phyloP scores from a whole-genome alignment of 495 filamentous ascomycete genomes.

The Neurospora discreta region DNA sequence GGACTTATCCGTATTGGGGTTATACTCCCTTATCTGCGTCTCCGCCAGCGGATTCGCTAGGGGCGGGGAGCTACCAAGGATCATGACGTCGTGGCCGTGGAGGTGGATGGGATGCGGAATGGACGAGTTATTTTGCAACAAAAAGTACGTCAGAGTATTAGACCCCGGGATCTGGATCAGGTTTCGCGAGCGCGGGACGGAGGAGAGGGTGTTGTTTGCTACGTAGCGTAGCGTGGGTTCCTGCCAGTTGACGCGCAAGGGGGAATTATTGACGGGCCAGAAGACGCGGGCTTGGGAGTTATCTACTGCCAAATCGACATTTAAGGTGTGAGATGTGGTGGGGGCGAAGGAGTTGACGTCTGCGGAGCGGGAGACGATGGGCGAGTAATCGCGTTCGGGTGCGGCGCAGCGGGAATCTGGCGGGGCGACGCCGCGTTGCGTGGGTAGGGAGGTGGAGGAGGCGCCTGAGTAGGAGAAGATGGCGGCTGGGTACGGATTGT shows the following conservation, averaged over 20 bases:
- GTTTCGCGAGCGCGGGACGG: constrained; percentile 13
- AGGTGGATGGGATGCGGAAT: constrained; percentile 39
- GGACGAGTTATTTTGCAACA: constrained; percentile 36
- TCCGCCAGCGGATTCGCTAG: constrained; percentile 5
- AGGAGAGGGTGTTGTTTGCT: constrained; percentile 13
- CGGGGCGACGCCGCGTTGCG: constrained; percentile 1
- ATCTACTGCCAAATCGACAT: constrained; percentile 13
- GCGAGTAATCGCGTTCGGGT: background rate
- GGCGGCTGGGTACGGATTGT: constrained; percentile 14
- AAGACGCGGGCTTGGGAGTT: constrained; percentile 16
- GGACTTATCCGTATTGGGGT: constrained; percentile 8
- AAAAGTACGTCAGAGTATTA: constrained; percentile 27
- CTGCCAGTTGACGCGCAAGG: constrained; percentile 23
- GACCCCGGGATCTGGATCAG: constrained; percentile 8
- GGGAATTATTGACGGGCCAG: constrained; percentile 25
- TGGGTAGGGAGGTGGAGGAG: constrained; percentile 7
- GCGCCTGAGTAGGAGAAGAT: constrained; percentile 20
- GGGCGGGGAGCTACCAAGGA: constrained; percentile 34
- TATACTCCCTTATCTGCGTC: constrained; percentile 19
- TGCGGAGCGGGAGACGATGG: constrained; percentile 12
- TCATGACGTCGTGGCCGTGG: constrained; percentile 41
- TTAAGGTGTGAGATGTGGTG: constrained; percentile 6
- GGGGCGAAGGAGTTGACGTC: constrained; percentile 9
- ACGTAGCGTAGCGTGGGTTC: constrained; percentile 25
- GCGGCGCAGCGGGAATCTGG: constrained; percentile 15